Evolutionary conservation across 306 rosid genomes (phyloP), one percentile per base, ranked within the genome.

Genomic region (Quercus engelmannii): DNA sequence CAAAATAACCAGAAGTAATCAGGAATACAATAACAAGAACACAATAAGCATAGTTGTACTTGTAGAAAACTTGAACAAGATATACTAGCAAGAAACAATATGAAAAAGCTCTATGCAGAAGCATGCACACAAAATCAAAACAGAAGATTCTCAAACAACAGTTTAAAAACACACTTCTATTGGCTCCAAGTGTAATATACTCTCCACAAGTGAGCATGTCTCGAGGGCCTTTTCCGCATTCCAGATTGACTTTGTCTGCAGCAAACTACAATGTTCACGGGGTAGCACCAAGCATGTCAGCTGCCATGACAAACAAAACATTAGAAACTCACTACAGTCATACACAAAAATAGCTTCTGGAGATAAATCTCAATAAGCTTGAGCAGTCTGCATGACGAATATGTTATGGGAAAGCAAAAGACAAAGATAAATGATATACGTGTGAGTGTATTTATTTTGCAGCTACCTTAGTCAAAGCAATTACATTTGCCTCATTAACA

Each of bases 221-320:
- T 88, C 98, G 8, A 11, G 84, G 74, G 91, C 65, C 70, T 85
- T 75, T 61, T 94, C 93, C 2, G 93, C 97, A 74, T 76, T 88
- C 99, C 99, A 92, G 76, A 95, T 92, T 35, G 99, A 95, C 12
- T 89, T 88, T 18, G 98, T 77, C 84, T 83, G 92, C 86, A 95
- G 85, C 85, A 95, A 82, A 75, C 80, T 23, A 26, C 78, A 89
- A 79, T 91, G 90, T 71, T 89, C 90, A 68, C 82, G 92, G 31
- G 91, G 94, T 58, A 95, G 85, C 72, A 95, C 86, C 84, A 95
- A 81, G 81, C 99, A 95, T 20, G 91, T 89, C 75, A 95, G 81
- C 99, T 95, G 92, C 83, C 87, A 85, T 18, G 83, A 76, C 71
- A 79, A 88, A 83, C 49, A 82, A 77, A 80, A 76, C 6, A 71